Conservation (phyloP, 192 early-diverging fungal genomes). For the Piromyces sp. region DNA sequence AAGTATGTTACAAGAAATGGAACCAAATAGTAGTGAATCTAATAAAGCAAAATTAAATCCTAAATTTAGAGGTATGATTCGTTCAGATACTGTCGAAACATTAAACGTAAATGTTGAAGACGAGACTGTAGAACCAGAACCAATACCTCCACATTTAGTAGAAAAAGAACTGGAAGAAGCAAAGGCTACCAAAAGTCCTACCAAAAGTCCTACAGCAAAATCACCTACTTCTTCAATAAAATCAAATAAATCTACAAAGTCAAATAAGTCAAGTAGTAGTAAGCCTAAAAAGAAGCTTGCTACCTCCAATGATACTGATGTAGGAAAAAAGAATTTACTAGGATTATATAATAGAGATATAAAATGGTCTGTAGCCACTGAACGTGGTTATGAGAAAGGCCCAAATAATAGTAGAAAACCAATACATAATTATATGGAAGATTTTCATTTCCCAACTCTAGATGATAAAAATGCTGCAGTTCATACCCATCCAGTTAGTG, state of each 20-base stretch:
- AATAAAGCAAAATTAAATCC: neutral
- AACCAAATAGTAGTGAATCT: neutral
- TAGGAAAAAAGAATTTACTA: neutral
- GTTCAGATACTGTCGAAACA: neutral
- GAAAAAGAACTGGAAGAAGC: too few species aligned
- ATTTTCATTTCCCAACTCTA: constrained; percentile 24
- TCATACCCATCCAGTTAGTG: neutral
- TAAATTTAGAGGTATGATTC: neutral
- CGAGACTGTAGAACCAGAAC: neutral
- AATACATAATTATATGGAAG: constrained; percentile 30
- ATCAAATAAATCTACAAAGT: too few species aligned
- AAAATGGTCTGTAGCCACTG: constrained; percentile 14
- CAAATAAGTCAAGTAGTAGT: neutral
- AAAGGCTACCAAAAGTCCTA: too few species aligned
- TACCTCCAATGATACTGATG: neutral
- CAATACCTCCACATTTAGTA: neutral
- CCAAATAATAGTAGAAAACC: constrained; percentile 5
- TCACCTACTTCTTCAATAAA: too few species aligned
- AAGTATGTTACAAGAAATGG: neutral
- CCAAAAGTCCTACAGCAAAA: too few species aligned
- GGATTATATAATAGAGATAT: neutral
- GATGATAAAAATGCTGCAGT: constrained; percentile 2
- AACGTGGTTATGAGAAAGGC: constrained; percentile 15
- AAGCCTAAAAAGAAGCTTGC: neutral
- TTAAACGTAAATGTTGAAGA: neutral